Base-by-base conservation (phyloP, 164 flowering plant genomes). In the Nelumbo lutea region DNA sequence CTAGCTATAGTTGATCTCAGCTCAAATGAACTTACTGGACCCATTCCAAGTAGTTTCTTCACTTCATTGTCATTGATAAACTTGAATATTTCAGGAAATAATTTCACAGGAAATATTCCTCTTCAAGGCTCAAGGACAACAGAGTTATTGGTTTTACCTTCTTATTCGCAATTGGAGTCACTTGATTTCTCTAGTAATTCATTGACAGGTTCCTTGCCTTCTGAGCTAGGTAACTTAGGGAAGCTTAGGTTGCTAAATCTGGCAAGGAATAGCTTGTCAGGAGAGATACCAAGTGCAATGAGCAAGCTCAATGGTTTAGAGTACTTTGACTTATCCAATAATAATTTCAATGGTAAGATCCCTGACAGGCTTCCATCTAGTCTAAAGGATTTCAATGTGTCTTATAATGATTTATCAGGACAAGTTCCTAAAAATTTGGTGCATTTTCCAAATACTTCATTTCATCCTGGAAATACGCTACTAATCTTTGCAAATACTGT, bases 101-200 rank as follows among this genome's bases (percentile, higher is more conserved):
- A 68, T 3, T 84, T 96, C 59, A 73, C 75, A 0, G 98, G 98
- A 50, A 44, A 73, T 45, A 87, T 96, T 69, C 91, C 94, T 74
- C 70, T 89, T 78, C 86, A 80, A 72, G 80, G 84, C 38, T 83
- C 91, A 45, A 82, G 66, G 52, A 72, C 80, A 27, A 75, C 78
- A 65, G 93, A 85, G 68, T 75, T 90, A 64, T 59, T 88, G 60
- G 79, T 73, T 70, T 65, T 80, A 42, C 73, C 87, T 70, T 68
- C 91, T 68, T 73, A 45, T 77, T 85, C 86, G 6, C 81, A 46
- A 4, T 67, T 93, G 84, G 93, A 89, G 72, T 81, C 79, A 60
- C 89, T 95, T 59, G 98, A 95, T 84, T 94, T 95, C 63, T 90
- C 96, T 13, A 40, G 64, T 71, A 95, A 95, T 77, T 70, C 70